A percentile compares a stretch with the other conserved stretches of the same genome.
These are phyloP conservation scores for Epicoccum sorghinum DNA, from an alignment of 2,329 filamentous ascomycete species.

Conservation along the genomic window DNA sequence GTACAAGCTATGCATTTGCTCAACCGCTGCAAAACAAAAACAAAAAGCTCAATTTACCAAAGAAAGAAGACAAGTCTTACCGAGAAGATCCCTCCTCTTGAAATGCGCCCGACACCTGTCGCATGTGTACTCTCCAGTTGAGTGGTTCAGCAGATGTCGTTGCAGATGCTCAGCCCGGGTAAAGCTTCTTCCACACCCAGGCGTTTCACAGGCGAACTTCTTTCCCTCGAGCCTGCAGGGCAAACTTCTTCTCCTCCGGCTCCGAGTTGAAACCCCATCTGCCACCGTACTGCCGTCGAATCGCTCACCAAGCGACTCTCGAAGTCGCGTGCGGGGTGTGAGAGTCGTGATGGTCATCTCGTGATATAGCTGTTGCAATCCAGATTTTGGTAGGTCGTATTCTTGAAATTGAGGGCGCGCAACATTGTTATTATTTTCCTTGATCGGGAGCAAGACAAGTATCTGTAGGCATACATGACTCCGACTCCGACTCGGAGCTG, in stretches of 20 bases:
- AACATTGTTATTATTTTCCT: too few species aligned
- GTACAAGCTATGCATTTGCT: too few species aligned
- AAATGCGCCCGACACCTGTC: conserved; percentile 66
- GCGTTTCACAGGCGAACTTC: conserved; percentile 70
- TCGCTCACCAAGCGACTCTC: too few species aligned
- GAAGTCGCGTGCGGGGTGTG: too few species aligned
- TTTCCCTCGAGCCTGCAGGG: conserved; percentile 53
- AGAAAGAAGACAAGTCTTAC: conserved; percentile 45
- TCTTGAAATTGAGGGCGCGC: too few species aligned
- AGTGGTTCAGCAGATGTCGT: conserved; percentile 91
- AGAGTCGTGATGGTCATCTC: too few species aligned
- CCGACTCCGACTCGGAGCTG: conserved; percentile 13
- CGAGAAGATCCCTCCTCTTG: conserved; percentile 64
- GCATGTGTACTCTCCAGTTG: conserved; percentile 60
- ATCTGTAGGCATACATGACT: conserved; percentile 1
- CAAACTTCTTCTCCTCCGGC: conserved; percentile 69
- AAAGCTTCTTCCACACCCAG: conserved; percentile 91
- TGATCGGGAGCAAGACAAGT: neutral
- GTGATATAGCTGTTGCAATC: too few species aligned
- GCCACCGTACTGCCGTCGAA: too few species aligned
- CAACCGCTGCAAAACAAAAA: too few species aligned
- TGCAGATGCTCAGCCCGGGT: conserved; percentile 95
- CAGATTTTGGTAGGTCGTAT: too few species aligned
- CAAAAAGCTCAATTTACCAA: too few species aligned
- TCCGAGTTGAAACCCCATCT: conserved; percentile 45